Conservation (phyloP, 1,139 yeast genomes). For the Magnusiomyces tetraspermus region DNA sequence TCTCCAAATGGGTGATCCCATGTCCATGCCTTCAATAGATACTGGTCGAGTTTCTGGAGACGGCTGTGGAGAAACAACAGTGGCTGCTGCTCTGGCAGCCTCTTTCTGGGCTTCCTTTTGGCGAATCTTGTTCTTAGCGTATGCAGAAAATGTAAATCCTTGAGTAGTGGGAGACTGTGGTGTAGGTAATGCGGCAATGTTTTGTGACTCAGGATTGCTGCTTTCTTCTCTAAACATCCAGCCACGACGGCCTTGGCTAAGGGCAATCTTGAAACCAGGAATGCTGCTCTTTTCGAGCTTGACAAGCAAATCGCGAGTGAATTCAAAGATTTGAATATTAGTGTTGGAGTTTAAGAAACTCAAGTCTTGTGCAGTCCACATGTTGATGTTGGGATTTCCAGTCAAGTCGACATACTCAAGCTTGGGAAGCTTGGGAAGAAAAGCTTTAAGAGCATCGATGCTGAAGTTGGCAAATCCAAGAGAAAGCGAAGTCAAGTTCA, state of each 20-base stretch:
- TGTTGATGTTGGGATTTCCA: conserved; percentile 40
- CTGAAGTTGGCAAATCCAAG: conserved; percentile 50
- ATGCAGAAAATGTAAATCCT: conserved; percentile 24
- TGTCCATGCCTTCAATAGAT: conserved; percentile 21
- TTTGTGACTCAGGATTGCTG: conserved; percentile 13
- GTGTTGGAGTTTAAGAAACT: conserved; percentile 35
- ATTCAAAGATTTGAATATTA: conserved; percentile 34
- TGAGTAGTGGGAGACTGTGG: conserved; percentile 13
- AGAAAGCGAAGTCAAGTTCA: conserved; percentile 49
- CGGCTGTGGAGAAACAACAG: conserved; percentile 1
- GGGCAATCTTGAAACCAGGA: conserved; percentile 39
- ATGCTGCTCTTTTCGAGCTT: conserved; percentile 25
- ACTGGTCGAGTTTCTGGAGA: conserved; percentile 14
- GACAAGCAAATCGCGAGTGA: conserved; percentile 30
- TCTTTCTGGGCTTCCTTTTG: conserved; percentile 10
- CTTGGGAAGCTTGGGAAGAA: conserved; percentile 34
- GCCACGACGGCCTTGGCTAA: conserved; percentile 67
- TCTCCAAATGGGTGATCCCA: conserved; percentile 25
- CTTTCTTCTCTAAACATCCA: conserved; percentile 55
- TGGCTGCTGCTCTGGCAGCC: conserved; percentile 8
- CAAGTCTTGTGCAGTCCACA: conserved; percentile 47
- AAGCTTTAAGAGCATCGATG: conserved; percentile 41
- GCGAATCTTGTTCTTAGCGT: conserved; percentile 21
- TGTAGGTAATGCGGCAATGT: conserved; percentile 14
- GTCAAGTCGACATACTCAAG: conserved; percentile 43